These are phyloP conservation scores for Neurospora sp. DNA, from an alignment of 495 filamentous ascomycete genomes.

Conservation along the genomic window DNA sequence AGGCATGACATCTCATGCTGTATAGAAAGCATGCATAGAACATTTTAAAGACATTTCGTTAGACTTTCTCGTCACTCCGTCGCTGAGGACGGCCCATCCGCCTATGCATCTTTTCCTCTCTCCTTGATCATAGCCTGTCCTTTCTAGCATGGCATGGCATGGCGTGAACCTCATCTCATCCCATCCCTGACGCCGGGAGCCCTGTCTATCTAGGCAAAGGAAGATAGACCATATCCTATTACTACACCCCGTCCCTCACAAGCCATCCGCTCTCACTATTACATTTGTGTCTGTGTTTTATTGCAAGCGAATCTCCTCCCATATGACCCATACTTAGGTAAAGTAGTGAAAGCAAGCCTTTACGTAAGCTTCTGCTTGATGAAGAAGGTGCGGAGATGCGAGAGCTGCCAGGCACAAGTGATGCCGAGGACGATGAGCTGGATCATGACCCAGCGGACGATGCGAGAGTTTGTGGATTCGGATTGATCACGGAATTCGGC, in stretches of 20 bases:
- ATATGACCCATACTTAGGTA: background rate
- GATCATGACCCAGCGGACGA: constrained; percentile 87
- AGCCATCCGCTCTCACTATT: background rate
- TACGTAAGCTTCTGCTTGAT: constrained; percentile 99
- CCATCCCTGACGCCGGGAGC: background rate
- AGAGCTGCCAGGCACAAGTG: constrained; percentile 95
- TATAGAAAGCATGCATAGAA: background rate
- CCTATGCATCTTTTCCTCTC: background rate
- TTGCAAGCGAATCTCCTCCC: background rate
- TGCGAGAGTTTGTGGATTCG: constrained; percentile 83
- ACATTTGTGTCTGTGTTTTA: background rate
- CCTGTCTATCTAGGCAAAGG: background rate
- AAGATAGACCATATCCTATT: background rate
- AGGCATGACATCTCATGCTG: background rate
- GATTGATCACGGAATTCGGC: constrained; percentile 97
- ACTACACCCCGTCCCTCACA: background rate
- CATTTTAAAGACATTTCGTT: background rate
- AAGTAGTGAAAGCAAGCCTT: background rate
- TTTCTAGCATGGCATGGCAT: background rate
- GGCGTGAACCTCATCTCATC: background rate
- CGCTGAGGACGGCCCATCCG: background rate
- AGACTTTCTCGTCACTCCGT: background rate
- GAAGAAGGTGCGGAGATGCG: constrained; percentile 91
- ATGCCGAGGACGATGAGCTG: constrained; percentile 80
- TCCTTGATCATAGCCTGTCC: background rate